Evolutionary conservation across 441 rosid genomes (phyloP), one percentile per base, ranked within the genome.

Genomic region (Sinapis alba): DNA sequence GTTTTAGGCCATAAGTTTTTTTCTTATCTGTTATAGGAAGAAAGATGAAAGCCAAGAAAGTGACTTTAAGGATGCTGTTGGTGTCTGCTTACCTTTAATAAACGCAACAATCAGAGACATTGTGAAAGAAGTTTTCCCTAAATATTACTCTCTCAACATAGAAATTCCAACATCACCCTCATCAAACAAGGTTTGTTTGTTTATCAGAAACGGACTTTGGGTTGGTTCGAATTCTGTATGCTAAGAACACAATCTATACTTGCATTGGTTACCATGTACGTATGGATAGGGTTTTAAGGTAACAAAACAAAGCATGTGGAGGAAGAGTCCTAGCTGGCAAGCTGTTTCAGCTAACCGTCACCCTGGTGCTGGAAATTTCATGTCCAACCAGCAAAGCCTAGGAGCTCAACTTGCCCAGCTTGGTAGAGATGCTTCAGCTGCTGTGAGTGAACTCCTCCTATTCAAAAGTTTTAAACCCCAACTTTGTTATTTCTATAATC

Each of bases 371-470:
- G 90, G 84, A 8, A 87, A 84, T 71, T 94, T 86, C 74, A 90
- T 94, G 98, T 85, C 97, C 54, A 94, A 92, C 72, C 98, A 94
- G 79, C 98, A 89, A 80, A 94, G 97, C 73, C 89, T 94, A 19
- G 98, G 98, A 62, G 56, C 88, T 56, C 97, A 92, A 80, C 97
- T 94, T 73, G 97, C 98, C 4, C 97, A 92, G 84, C 97, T 92
- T 74, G 82, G 98, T 63, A 88, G 97, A 78, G 98, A 94, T 89
- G 98, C 98, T 75, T 94, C 98, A 71, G 98, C 97, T 72, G 97
- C 97, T 77, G 98, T 94, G 83, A 88, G 94, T 84, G 59, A 54
- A 60, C 68, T 45, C 30, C 72, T 19, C 65, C 0, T 34, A 1
- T 10, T 30, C 60, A 34, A 38, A 45, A 51, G n/a, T 53, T 71